Conservation (phyloP, 768 basidiomycete species). For the Termitomyces bulborhizus region DNA sequence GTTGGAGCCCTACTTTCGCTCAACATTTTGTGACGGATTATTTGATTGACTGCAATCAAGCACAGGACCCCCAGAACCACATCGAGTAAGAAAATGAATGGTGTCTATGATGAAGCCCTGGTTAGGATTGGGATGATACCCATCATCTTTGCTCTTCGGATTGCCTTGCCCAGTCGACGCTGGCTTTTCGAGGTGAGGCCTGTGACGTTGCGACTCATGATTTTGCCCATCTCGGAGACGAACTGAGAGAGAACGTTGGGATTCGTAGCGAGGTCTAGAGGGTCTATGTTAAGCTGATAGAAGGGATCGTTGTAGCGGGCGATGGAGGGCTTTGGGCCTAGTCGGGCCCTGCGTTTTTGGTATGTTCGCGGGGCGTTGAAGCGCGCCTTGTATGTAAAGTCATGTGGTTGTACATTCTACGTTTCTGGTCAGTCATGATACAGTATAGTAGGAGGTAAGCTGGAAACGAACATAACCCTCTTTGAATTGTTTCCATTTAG, state of each 20-base stretch:
- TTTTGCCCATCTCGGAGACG: constrained; percentile 76
- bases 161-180: constrained; percentile 73
- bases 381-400: constrained; percentile 24
- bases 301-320: constrained; percentile 63
- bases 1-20: not conserved
- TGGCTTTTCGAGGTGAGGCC: constrained; percentile 75
- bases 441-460: not conserved
- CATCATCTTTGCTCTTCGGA: constrained; percentile 88
- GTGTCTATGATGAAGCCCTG: constrained; percentile 7
- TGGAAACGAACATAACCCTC: constrained; percentile 15
- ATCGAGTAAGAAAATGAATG: no score
- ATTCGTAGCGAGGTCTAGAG: constrained; percentile 63
- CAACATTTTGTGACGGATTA: not conserved
- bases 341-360: constrained; percentile 26
- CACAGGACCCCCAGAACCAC: constrained; percentile 9
- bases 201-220: constrained; percentile 62
- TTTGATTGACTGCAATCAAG: not conserved
- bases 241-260: constrained; percentile 48
- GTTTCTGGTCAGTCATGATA: not conserved
- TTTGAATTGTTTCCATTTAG: constrained; percentile 18
- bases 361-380: constrained; percentile 15
- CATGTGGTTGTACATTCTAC: constrained; percentile 18
- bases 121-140: constrained; percentile 67
- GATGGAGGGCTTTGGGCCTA: constrained; percentile 50
- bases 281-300: constrained; percentile 66